Conservation (phyloP, 495 filamentous ascomycete species). For the Sabuloglossum arenarium region DNA sequence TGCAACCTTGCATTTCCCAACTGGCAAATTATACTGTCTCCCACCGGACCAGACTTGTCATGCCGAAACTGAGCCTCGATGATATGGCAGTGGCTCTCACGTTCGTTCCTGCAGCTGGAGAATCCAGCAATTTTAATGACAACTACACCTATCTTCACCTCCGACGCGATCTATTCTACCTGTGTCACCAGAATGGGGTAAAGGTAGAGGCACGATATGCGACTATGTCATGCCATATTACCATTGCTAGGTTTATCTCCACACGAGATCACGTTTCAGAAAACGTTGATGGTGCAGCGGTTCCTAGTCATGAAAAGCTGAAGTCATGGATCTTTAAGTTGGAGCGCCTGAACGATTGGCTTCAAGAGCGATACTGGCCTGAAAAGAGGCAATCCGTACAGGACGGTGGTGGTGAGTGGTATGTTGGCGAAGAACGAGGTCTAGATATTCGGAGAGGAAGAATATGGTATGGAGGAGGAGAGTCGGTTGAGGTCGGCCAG, state of each 20-base stretch:
- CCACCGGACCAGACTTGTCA: conserved; percentile 51
- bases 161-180: conserved; percentile 49
- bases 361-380: conserved; percentile 47
- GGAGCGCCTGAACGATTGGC: conserved; percentile 53
- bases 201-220: conserved; percentile 53
- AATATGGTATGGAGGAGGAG: conserved; percentile 72
- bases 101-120: conserved; percentile 56
- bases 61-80: conserved; percentile 70
- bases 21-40: conserved; percentile 41
- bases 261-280: conserved; percentile 20
- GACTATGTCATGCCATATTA: conserved; percentile 75
- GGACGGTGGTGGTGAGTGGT: conserved; percentile 36
- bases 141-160: conserved; percentile 79
- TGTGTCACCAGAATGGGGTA: conserved; percentile 34
- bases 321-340: conserved; percentile 39
- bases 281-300: conserved; percentile 10
- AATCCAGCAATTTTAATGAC: conserved; percentile 26
- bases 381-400: conserved; percentile 16
- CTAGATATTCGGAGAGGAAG: conserved; percentile 46
- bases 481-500: conserved; percentile 37
- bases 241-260: conserved; percentile 58
- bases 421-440: conserved; percentile 57
- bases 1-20: conserved; percentile 24
- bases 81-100: conserved; percentile 64
- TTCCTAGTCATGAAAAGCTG: conserved; percentile 25